Conservation (phyloP, 2,329 filamentous ascomycete genomes). For the Beauveria sp. region DNA sequence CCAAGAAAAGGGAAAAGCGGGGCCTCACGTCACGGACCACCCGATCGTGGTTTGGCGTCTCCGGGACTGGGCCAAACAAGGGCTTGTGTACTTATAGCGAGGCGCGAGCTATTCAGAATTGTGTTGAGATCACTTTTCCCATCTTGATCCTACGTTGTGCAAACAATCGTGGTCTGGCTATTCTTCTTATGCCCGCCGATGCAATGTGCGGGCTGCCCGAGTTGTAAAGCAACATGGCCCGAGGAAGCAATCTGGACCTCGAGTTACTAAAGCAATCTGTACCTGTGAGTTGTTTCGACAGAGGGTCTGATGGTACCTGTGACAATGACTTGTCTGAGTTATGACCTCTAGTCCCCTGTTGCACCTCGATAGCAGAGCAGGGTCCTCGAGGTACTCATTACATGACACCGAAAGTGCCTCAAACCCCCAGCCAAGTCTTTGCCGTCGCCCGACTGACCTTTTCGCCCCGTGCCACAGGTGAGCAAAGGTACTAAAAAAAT, state of each 20-base stretch:
- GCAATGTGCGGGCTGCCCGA: not conserved
- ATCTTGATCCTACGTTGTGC: not conserved
- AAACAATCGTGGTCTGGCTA: too few relatives aligned
- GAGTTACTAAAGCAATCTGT: not conserved
- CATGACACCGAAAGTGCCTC: conserved; percentile 5
- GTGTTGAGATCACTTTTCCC: not conserved
- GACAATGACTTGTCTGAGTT: not conserved
- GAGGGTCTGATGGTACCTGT: not conserved
- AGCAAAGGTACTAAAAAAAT: not conserved
- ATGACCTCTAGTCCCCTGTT: not conserved
- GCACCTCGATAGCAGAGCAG: not conserved
- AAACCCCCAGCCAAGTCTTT: not conserved
- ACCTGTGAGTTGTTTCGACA: not conserved
- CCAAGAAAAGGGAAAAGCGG: conserved; percentile 12
- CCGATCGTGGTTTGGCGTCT: conserved; percentile 9
- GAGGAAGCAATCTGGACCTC: not conserved
- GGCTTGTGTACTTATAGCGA: not conserved
- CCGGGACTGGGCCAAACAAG: not conserved
- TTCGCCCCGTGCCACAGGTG: not conserved
- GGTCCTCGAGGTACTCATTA: not conserved
- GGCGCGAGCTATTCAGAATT: not conserved
- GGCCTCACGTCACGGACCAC: conserved; percentile 17
- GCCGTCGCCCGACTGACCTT: not conserved
- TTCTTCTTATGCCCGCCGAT: not conserved
- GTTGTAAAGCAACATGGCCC: not conserved